Base-by-base conservation (phyloP, 352 stramenopile genomes). In the Phytophthora nicotianae region DNA sequence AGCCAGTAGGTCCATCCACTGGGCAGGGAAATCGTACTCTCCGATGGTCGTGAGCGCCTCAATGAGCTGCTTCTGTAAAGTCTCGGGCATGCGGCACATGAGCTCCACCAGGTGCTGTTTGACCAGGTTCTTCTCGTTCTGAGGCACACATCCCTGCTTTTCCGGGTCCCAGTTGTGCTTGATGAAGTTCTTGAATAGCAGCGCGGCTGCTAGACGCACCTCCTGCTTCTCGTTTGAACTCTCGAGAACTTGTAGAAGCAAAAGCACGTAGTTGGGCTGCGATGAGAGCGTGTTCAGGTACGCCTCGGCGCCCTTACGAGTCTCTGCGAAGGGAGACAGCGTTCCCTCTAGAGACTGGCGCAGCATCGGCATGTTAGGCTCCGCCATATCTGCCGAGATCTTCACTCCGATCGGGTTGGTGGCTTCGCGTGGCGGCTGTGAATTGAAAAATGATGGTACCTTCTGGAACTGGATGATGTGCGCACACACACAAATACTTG, bases 91-190 rank as follows among this genome's bases (percentile, higher is more conserved):
- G 29, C 88, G 93, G 65, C 94, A 99, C 97, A 99, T 99, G 58
- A 99, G 89, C 37, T 98, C 90, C 23, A 99, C 97, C n/a, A 99
- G 80, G 74, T 99, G 89, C 51, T 88, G 85, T 83, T 99, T 99
- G 55, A 99, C 98, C 21, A 97, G 65, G 14, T 77, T 73, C 42
- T 98, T 97, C 75, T 99, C 97, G 5, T 72, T 66, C 33, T 75
- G 43, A 16, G 74, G 63, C n/a, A 98, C 69, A 57, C 74, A 83
- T n/a, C 75, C 76, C 46, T 90, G 62, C 69, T 85, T 93, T 70
- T 91, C 83, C 7, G 91, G 90, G 54, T 97, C 95, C 98, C 98
- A 99, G 65, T 95, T 95, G 50, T 97, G 91, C 81, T 98, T 98
- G 60, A 99, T 90, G 48, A 98, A 88, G 83, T 99, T 99, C 73